Evolutionary conservation across 306 rosid species (phyloP).

Genomic region (Pueraria montana): DNA sequence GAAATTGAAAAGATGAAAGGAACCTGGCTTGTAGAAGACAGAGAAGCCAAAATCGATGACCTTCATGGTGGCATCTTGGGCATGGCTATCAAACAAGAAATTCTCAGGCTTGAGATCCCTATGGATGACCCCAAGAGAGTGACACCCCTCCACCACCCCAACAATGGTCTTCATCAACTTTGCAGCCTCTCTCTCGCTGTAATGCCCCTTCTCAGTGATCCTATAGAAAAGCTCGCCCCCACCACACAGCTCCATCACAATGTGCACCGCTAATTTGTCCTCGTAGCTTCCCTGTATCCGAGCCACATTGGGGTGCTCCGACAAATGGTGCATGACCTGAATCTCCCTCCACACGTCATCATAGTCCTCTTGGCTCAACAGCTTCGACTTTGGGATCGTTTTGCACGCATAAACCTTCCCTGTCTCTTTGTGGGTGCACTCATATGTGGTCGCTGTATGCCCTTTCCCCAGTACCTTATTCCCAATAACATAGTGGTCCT

Average conservation of each 20-base stretch:
- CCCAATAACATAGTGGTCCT: constrained; percentile 81
- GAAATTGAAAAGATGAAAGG: neutral
- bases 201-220: constrained; percentile 82
- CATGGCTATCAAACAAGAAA: constrained; percentile 78
- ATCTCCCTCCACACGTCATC: constrained; percentile 94
- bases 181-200: constrained; percentile 84
- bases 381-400: constrained; percentile 86
- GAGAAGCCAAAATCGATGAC: constrained; percentile 90
- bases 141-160: constrained; percentile 83
- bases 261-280: constrained; percentile 78
- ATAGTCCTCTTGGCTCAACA: constrained; percentile 69
- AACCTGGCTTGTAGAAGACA: constrained; percentile 82
- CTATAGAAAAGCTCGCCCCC: constrained; percentile 92
- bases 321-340: constrained; percentile 88
- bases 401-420: constrained; percentile 73
- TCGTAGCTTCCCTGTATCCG: constrained; percentile 78
- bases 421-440: constrained; percentile 63
- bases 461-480: constrained; percentile 79
- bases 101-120: constrained; percentile 97
- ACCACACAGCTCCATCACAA: constrained; percentile 85
- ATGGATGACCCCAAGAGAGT: constrained; percentile 90
- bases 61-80: constrained; percentile 73
- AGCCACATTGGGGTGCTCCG: constrained; percentile 75
- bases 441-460: constrained; percentile 76
- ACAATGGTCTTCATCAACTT: constrained; percentile 80